Percentiles rank a stretch among this genome's conserved stretches.
These are phyloP conservation scores for Grifola frondosa DNA, from an alignment of 1,284 basidiomycete species.

Conservation along the genomic window DNA sequence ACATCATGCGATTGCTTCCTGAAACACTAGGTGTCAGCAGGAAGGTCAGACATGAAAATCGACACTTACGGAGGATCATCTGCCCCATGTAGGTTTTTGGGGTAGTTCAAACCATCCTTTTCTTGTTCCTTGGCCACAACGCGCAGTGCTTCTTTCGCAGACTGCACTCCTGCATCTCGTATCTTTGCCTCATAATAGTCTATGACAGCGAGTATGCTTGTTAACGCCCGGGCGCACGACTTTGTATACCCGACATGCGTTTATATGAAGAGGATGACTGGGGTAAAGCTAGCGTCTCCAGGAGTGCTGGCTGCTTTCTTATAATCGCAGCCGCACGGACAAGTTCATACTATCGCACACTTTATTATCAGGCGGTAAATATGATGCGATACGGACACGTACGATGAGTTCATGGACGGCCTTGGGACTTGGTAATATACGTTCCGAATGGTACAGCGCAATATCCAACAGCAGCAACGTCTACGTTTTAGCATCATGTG, in stretches of 20 bases:
- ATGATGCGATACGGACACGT: constrained; percentile 25
- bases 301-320: constrained; percentile 43
- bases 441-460: constrained; percentile 47
- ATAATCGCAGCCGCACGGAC: constrained; percentile 51
- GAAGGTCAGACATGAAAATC: neutral
- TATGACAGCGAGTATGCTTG: constrained; percentile 42
- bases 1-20: constrained; percentile 35
- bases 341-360: constrained; percentile 58
- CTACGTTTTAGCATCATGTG: constrained; percentile 1
- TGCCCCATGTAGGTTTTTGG: constrained; percentile 35
- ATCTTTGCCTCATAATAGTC: constrained; percentile 56
- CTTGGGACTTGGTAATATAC: constrained; percentile 48
- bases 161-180: constrained; percentile 39
- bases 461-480: constrained; percentile 48
- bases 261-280: constrained; percentile 11
- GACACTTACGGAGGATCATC: constrained; percentile 48
- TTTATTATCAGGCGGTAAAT: neutral
- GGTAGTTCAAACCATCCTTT: constrained; percentile 50
- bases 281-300: constrained; percentile 41
- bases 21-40: neutral
- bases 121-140: constrained; percentile 57
- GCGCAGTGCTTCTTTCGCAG: constrained; percentile 52
- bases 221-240: constrained; percentile 35
- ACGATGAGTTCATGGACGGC: constrained; percentile 62
- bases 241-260: constrained; percentile 5